Base-by-base conservation (phyloP, 2,329 filamentous ascomycete genomes). In the Colletotrichum brevisporum region DNA sequence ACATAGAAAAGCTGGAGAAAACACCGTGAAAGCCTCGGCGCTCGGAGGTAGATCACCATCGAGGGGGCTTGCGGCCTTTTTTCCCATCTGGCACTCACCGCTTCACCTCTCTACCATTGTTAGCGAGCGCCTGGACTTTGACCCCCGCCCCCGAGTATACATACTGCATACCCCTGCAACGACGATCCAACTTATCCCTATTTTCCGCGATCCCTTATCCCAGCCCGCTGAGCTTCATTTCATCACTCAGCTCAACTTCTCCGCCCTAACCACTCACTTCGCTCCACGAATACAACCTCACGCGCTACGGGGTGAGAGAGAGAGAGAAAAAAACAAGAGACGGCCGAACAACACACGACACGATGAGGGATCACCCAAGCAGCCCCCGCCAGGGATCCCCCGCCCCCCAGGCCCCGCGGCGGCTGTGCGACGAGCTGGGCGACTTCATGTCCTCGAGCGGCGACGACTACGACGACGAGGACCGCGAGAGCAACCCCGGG, bases 401-500 rank as follows among this genome's bases (percentile, higher is more conserved):
- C 61, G 31, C 16, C 15, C 50, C 52, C 18, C 59, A 51, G 21
- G 9, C 43, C 21, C 66, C 62, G 43, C 54, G 66, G 24, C 57
- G 48, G 10, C 55, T 69, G 12, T 69, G 61, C 3, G 66, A 69
- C 10, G 66, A 69, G 62, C 62, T 69, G 60, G 66, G 66, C 16
- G 66, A 56, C 43, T 66, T 69, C 43, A 51, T 58, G 26, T 69
- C 52, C 43, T 69, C 66, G 8, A 69, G 63, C 45, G 66, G 66
- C 18, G 56, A 68, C 36, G 27, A 66, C 39, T 52, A 60, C 15
- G 39, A 47, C 4, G 36, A 39, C n/a, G 31, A 65, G 2, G 55
- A 69, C 5, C 43, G 60, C 27, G 48, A 66, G 47, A 50, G 47
- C 27, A 52, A 10, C 15, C 27, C 2, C 27, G 27, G 6, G 8